Base-by-base conservation (phyloP, 139 green algal genomes). In the Chlorella ohadii region DNA sequence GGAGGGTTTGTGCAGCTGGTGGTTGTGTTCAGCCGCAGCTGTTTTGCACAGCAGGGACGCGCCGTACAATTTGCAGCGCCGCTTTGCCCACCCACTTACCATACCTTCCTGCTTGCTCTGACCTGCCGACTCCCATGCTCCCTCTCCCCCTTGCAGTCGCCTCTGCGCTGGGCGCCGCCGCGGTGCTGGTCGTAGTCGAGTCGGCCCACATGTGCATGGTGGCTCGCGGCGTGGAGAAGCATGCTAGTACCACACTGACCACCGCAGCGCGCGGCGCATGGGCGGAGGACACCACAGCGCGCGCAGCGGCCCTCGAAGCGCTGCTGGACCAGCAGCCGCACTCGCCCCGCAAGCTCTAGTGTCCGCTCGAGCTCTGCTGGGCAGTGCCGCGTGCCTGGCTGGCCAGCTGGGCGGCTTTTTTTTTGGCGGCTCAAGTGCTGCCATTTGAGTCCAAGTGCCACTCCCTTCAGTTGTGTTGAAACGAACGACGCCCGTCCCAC, bases 151-250 rank as follows among this genome's bases (percentile, higher is more conserved):
- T 25, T 70, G 56, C 76, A 75, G 67, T 31, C 16, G 33, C 94
- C 56, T 39, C 56, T 1, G 28, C 66, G 16, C 55, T 51, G 81
- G 56, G 72, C 33, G 72, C 71, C 28, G 36, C 0, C n/a, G 74
- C 68, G 17, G 89, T 96, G 67, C 88, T 99, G 85, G 94, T 99
- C 22, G 90, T 97, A 0, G 90, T 94, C 36, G 88, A 95, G 34
- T 96, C 96, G 3, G 89, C 87, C 33, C 97, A 99, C 90, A 97
- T 99, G 96, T 99, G 97, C 90, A 99, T 99, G 97, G 91, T 98
- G 15, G 94, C 96, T 0, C 88, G 97, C 0, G 97, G 97, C 0
- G 95, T 99, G 44, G 92, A 98, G 91, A 96, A 97, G 86, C 91
- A 97, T 72, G 88, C 89, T 4, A 93, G 89, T 73, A 89, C 83